These are phyloP conservation scores for Tulasnella sp. DNA, from an alignment of 768 basidiomycete genomes.

Conservation along the genomic window DNA sequence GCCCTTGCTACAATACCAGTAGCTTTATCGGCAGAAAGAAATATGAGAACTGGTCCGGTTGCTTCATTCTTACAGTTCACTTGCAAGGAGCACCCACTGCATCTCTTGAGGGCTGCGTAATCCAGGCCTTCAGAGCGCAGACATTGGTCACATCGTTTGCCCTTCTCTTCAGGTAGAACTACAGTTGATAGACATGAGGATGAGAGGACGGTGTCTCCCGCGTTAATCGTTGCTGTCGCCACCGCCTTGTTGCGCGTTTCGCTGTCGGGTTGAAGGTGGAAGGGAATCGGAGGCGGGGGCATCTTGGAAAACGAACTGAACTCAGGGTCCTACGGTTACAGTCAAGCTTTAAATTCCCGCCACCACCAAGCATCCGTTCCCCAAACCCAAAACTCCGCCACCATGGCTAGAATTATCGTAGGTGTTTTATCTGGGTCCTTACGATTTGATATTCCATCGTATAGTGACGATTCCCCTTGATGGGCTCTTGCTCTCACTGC, in stretches of 20 bases:
- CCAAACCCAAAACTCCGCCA: too few relatives aligned
- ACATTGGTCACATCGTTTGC: conserved; percentile 65
- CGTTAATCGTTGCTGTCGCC: not conserved
- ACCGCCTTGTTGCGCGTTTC: not conserved
- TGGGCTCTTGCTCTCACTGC: too few relatives aligned
- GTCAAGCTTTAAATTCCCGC: not conserved
- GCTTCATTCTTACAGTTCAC: not conserved
- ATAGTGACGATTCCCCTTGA: too few relatives aligned
- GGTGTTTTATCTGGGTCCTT: too few relatives aligned
- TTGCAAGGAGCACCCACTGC: conserved; percentile 52
- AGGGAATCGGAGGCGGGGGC: not conserved
- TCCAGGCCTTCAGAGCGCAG: conserved; percentile 38
- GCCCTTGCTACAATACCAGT: conserved; percentile 65
- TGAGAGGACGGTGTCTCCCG: conserved; percentile 43
- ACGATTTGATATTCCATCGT: too few relatives aligned
- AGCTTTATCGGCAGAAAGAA: conserved; percentile 34
- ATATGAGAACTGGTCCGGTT: not conserved
- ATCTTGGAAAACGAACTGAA: not conserved
- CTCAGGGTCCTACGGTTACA: not conserved
- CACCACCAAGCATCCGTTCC: too few relatives aligned
- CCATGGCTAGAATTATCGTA: too few relatives aligned
- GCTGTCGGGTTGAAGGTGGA: conserved; percentile 8
- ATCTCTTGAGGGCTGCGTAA: conserved; percentile 40
- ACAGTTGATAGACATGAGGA: conserved; percentile 47
- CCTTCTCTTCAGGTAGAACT: conserved; percentile 56